Conservation (phyloP, 1,284 basidiomycete species). For the Paramarasmius palmivorus region DNA sequence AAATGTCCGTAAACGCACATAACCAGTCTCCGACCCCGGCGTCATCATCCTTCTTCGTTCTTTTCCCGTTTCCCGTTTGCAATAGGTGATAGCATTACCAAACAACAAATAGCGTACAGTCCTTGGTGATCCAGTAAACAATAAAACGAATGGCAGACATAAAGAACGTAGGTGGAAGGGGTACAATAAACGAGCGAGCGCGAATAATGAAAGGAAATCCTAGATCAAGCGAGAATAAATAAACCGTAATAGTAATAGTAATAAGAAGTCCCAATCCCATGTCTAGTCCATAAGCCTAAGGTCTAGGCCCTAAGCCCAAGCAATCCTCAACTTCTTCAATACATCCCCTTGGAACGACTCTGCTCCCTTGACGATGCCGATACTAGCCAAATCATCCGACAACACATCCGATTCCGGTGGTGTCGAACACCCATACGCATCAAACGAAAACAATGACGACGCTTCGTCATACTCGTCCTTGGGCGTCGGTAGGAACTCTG, state of each 20-base stretch:
- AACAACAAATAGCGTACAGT: too few relatives aligned
- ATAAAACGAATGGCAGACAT: not conserved
- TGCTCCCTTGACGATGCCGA: not conserved
- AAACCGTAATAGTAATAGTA: too few relatives aligned
- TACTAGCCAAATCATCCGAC: not conserved
- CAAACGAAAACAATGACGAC: not conserved
- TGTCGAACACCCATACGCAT: not conserved
- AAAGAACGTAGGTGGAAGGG: not conserved
- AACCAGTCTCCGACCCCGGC: too few relatives aligned
- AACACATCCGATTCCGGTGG: not conserved
- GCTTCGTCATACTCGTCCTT: constrained; percentile 1
- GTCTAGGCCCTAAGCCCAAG: too few relatives aligned
- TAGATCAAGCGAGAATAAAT: too few relatives aligned
- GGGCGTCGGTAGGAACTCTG: constrained; percentile 6
- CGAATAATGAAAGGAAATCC: not conserved
- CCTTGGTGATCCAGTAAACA: not conserved
- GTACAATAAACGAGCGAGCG: too few relatives aligned
- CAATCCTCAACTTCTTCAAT: constrained; percentile 8
- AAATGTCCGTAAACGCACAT: too few relatives aligned
- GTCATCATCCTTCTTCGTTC: too few relatives aligned
- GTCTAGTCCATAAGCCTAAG: too few relatives aligned
- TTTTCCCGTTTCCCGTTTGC: too few relatives aligned
- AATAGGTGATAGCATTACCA: too few relatives aligned
- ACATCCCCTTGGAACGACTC: constrained; percentile 8
- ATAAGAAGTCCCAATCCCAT: too few relatives aligned